Base-by-base conservation (phyloP, 2,329 filamentous ascomycete species). In the Xylariaceae sp. region DNA sequence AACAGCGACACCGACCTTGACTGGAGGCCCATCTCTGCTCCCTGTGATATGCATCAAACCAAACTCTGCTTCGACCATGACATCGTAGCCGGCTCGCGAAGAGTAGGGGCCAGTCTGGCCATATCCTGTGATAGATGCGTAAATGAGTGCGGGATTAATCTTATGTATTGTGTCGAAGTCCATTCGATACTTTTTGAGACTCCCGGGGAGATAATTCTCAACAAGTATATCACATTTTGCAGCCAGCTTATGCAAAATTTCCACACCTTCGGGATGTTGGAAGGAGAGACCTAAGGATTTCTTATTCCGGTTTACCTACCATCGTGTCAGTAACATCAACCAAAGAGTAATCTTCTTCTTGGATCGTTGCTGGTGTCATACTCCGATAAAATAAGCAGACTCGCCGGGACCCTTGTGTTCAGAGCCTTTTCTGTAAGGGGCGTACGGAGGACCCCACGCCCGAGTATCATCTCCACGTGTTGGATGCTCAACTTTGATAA, bases 21-120 rank as follows among this genome's bases (percentile, higher is more conserved):
- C 93, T 0, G 93, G 93, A 2, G 90, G 86, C 0, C 92, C 90
- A 58, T 95, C 86, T 45, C 91, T 79, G 50, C 80, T 79, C 23
- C 93, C 93, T 0, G 93, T 98, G 58, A 98, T 97, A 69, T 98
- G 93, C 93, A 98, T 98, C 45, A 98, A 71, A 1, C 93, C 93
- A 70, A 98, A 91, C 65, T 97, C 93, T 48, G 93, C 93, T 72
- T 98, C 93, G 10, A 98, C 92, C 92, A 98, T 98, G 56, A 98
- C 93, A 67, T 98, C 93, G 74, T 98, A 98, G 4, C 93, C 93
- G 3, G 93, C 90, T 12, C 93, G 79, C 53, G 83, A 80, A 5
- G 85, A 82, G 67, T 95, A 95, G 0, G 93, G 93, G 0, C 93
- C 93, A 1, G 88, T 95, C 64, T 98, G 93, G 2, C 93, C 93